Evolutionary conservation across 306 rosid genomes (phyloP).

Genomic region (Inga oerstediana): DNA sequence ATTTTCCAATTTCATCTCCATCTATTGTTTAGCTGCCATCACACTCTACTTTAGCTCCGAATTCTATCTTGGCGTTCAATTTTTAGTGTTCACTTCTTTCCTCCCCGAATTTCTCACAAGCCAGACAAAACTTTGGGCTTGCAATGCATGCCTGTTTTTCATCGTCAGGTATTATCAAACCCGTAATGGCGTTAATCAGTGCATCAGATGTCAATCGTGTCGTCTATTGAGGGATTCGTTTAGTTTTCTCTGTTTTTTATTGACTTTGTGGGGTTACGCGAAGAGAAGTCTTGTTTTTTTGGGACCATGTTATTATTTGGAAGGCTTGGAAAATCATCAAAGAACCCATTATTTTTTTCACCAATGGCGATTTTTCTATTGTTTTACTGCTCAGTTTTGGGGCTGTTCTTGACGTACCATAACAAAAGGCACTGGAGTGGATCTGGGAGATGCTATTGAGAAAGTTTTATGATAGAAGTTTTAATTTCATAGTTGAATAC

Average conservation of each 20-base stretch:
- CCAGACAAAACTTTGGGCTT: neutral
- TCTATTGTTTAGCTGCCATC: conserved; percentile 20
- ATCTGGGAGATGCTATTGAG: conserved; percentile 13
- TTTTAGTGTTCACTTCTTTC: neutral
- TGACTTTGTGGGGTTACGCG: neutral
- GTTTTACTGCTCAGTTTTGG: conserved; percentile 6
- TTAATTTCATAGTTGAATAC: neutral
- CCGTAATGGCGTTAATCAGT: neutral
- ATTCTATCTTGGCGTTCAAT: neutral
- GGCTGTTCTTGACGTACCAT: neutral
- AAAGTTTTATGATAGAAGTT: neutral
- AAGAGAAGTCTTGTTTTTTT: neutral
- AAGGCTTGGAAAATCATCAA: neutral
- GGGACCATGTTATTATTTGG: neutral
- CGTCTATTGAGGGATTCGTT: neutral
- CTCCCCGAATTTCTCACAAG: neutral
- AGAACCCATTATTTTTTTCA: neutral
- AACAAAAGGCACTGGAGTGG: neutral
- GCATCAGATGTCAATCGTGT: neutral
- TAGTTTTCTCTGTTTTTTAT: neutral
- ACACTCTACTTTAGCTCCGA: neutral
- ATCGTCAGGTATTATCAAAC: neutral
- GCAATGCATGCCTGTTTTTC: conserved; percentile 32
- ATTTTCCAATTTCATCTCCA: neutral
- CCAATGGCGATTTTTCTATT: conserved; percentile 4